Base-by-base conservation (phyloP, 2,329 filamentous ascomycete genomes). In the Acephala macrosclerotiorum region DNA sequence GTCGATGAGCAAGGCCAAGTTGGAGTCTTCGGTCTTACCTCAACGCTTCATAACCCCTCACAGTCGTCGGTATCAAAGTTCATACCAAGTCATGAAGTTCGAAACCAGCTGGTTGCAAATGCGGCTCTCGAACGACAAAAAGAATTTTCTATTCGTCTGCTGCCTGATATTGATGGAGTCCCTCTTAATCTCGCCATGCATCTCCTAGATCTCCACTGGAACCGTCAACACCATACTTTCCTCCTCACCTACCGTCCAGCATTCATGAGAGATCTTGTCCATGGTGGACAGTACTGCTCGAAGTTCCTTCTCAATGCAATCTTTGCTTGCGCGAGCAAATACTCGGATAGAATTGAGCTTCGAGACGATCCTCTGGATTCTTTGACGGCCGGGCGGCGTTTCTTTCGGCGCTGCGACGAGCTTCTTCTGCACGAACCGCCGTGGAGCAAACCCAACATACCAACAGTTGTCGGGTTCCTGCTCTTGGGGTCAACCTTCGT, bases 251-350 rank as follows among this genome's bases (percentile, higher is more conserved):
- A 80, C 35, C 76, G 79, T 0, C 79, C 79, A 0, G 78, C 77
- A 0, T 76, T 80, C 6, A 79, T 79, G 75, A 76, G 79, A 45
- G 78, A 77, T 62, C 73, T 80, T 2, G 71, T 73, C 0, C 77
- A 75, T 25, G 74, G 74, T n/a, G 78, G 79, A 1, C 76, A 75
- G 0, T 80, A 76, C 36, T 73, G 73, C 18, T 80, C 79, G 25
- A 79, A 79, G 60, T 73, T 80, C 1, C 71, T 80, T 0, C 72
- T 80, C 14, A 80, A 80, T 64, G 77, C 78, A n/a, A 80, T 81
- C 9, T 82, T 79, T 68, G 80, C 77, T 55, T 78, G 76, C 12
- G 78, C 77, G 2, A 76, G 75, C 6, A 75, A 79, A 1, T 80
- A 79, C 56, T 81, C 79, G 61, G 77, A 80, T 63, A 74, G 79